These are phyloP conservation scores for Euryodendron excelsum DNA, from an alignment of 148 eudicot genomes.

Conservation along the genomic window DNA sequence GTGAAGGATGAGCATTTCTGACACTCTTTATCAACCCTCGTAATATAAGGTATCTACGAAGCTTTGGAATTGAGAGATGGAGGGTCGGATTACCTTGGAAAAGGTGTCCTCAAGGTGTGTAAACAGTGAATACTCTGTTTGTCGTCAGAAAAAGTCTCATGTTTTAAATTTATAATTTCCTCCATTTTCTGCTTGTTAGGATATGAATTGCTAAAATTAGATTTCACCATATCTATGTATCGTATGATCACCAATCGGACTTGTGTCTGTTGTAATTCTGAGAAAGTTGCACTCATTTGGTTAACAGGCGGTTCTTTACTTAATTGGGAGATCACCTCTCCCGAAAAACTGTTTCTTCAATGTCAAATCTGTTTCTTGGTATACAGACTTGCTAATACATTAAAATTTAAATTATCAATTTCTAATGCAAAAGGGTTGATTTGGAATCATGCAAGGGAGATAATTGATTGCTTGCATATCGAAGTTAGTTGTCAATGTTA, in stretches of 20 bases:
- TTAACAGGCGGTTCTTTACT: background rate
- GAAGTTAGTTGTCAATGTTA: background rate
- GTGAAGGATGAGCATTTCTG: background rate
- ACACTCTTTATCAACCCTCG: background rate
- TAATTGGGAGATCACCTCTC: background rate
- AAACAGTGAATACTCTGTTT: background rate
- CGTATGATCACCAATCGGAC: background rate
- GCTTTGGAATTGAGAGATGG: constrained; percentile 96
- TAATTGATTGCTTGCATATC: background rate
- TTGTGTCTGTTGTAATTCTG: background rate
- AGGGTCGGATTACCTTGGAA: constrained; percentile 87
- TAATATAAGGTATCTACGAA: constrained; percentile 67
- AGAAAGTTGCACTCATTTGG: background rate
- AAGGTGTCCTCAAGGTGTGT: constrained; percentile 84
- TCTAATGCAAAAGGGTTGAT: background rate
- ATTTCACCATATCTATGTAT: background rate
- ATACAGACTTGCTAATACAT: background rate
- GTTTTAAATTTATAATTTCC: background rate
- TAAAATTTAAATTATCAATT: background rate
- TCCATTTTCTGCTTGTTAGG: background rate
- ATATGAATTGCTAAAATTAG: background rate
- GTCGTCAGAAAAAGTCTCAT: background rate
- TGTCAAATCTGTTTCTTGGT: no score
- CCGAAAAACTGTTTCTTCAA: background rate
- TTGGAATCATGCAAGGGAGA: background rate